Base-by-base conservation (phyloP, 2,329 filamentous ascomycete species). In the Ceratocystis eucalypticola region DNA sequence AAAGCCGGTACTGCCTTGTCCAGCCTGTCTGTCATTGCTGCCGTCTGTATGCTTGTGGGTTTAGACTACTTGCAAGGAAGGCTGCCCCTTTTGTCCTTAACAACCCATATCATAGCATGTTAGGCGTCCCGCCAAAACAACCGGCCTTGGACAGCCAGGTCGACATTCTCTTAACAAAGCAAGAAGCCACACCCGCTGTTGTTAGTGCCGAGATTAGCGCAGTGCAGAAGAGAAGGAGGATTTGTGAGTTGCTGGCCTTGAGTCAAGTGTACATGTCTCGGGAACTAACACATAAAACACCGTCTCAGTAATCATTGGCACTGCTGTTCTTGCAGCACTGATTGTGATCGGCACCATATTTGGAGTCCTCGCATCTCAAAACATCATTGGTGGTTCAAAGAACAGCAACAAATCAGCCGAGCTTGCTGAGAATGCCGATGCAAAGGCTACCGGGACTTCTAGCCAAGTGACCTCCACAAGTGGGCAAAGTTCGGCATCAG, bases 321-420 rank as follows among this genome's bases (percentile, higher is more conserved):
- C 65, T 41, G 66, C 20, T 6, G 53, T 68, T 45, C 22, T 68
- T 15, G 61, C 55, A 33, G 63, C 28, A 33, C 28, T 45, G 22
- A 64, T 66, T 50, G 28, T 67, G 6, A 62, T 64, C 41, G 67
- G 61, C 20, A 50, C 59, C 28, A 41, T 65, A 22, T 45, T 69
- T 28, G 68, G 68, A 8, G 53, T 68, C 7, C 65, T 69, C 28
- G 66, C 57, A 15, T 64, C 64, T 2, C 64, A 68, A 25, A 64
- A 66, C 4, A 48, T 65, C 12, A 65, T 69, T 20, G 33, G 64
- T 10, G 28, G 28, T n/a, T 62, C 61, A 41, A 41, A 41, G 37
- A 41, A 41, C 20, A 64, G 22, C 44, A 64, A 22, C 55, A 68
- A 66, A 57, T 66, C 67, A 1, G 33, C 61, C 46, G 37, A 65